Percentiles rank a stretch among this genome's conserved stretches.
phyloP scores from a whole-genome alignment of 2,329 filamentous ascomycete species.

The Cyphellophora europaea region DNA sequence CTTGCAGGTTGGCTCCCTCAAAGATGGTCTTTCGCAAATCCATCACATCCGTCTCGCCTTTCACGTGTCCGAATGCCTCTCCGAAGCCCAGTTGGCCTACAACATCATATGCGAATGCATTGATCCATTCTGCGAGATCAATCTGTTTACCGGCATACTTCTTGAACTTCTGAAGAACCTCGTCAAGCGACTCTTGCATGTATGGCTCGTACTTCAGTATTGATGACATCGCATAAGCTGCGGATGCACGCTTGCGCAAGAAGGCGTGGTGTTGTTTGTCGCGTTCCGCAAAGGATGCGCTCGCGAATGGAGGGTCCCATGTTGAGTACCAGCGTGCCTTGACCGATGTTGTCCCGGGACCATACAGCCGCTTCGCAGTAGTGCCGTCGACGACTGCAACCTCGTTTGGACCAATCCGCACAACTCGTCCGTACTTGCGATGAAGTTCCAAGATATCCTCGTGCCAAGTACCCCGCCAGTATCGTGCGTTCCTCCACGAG shows the following conservation, averaged over 20 bases:
- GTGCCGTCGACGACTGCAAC: conserved; percentile 3
- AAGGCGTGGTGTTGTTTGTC: not conserved
- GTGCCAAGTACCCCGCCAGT: conserved; percentile 3
- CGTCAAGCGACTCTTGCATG: conserved; percentile 25
- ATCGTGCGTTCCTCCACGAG: conserved; percentile 3
- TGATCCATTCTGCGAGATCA: conserved; percentile 30
- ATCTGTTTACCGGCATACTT: conserved; percentile 21
- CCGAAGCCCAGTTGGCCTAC: conserved; percentile 4
- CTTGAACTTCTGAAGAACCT: conserved; percentile 24
- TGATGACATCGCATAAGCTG: conserved; percentile 17
- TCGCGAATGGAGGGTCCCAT: conserved; percentile 1
- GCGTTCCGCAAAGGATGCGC: not conserved
- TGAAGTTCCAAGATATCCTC: conserved; percentile 3
- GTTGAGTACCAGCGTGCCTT: conserved; percentile 3
- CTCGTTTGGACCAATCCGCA: conserved; percentile 9
- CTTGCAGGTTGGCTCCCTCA: not conserved
- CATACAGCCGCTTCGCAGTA: conserved; percentile 4
- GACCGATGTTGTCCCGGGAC: conserved; percentile 1
- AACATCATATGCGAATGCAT: conserved; percentile 20
- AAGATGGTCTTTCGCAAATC: conserved; percentile 1
- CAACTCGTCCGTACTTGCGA: conserved; percentile 5
- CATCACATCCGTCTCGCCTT: conserved; percentile 1
- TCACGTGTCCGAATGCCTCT: conserved; percentile 3
- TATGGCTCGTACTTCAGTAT: conserved; percentile 32
- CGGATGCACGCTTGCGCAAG: conserved; percentile 2